Evolutionary conservation across 345 rosid genomes (phyloP).

Genomic region (Camelina hispida): DNA sequence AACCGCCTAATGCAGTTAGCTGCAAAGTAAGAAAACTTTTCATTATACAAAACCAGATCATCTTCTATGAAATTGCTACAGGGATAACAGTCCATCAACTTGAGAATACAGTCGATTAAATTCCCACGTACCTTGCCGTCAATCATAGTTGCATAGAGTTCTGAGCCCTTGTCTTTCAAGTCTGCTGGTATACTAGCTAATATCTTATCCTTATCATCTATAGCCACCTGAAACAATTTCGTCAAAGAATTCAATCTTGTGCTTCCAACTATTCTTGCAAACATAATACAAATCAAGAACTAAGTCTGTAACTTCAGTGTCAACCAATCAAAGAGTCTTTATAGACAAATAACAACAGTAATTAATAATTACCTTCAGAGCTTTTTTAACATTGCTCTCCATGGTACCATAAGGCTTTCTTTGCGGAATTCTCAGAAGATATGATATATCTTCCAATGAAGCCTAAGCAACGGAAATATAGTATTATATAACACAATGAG

Average conservation of each 20-base stretch:
- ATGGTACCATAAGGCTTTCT: constrained; percentile 96
- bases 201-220: constrained; percentile 73
- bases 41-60: neutral
- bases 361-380: constrained; percentile 65
- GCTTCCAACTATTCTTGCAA: constrained; percentile 6
- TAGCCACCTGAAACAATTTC: constrained; percentile 62
- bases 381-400: constrained; percentile 96
- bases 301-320: neutral
- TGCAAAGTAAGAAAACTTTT: constrained; percentile 5
- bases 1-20: neutral
- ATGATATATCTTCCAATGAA: constrained; percentile 88
- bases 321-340: constrained; percentile 8
- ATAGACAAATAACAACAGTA: too few species aligned
- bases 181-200: constrained; percentile 76
- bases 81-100: constrained; percentile 10
- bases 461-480: constrained; percentile 49
- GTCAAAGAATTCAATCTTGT: neutral
- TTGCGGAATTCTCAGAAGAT: constrained; percentile 91
- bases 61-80: neutral
- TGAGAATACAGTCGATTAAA: neutral
- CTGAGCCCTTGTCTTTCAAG: constrained; percentile 72
- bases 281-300: constrained; percentile 1
- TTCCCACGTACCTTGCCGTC: constrained; percentile 69
- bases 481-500: constrained; percentile 9
- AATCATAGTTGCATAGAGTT: constrained; percentile 65